A percentile compares a stretch with the other conserved stretches of the same genome.
Conservation (phyloP, 139 green algal species). For the Zygnema circumcarinatum region DNA sequence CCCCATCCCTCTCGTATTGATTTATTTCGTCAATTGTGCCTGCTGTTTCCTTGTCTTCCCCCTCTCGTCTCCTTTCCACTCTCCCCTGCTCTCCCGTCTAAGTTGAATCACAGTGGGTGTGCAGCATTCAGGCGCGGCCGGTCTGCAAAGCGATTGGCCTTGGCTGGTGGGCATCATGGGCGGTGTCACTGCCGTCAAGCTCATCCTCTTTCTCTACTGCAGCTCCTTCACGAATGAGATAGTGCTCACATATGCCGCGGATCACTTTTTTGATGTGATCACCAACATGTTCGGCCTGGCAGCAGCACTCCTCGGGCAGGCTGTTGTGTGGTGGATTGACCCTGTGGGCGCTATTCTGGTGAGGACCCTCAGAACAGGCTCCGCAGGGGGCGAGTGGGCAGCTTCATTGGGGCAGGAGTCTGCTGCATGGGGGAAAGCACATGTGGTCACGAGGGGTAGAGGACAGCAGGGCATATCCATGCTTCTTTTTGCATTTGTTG, state of each 20-base stretch:
- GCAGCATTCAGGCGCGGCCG: neutral
- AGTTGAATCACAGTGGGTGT: neutral
- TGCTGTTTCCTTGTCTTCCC: neutral
- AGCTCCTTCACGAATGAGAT: constrained; percentile 51
- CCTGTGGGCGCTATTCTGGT: constrained; percentile 65
- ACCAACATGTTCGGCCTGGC: constrained; percentile 68
- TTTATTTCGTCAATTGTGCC: too few relatives aligned
- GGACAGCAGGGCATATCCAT: too few relatives aligned
- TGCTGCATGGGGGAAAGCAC: too few relatives aligned
- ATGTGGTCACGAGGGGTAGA: too few relatives aligned
- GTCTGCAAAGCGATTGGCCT: constrained; percentile 17
- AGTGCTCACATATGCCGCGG: constrained; percentile 67
- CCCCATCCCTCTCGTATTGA: neutral
- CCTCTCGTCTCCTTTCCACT: neutral
- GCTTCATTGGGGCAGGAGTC: too few relatives aligned
- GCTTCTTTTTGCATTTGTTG: too few relatives aligned
- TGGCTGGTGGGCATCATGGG: constrained; percentile 59
- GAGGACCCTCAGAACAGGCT: too few relatives aligned
- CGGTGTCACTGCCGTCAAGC: constrained; percentile 64
- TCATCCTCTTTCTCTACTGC: constrained; percentile 65
- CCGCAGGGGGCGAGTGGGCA: too few relatives aligned
- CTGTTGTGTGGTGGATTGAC: constrained; percentile 65
- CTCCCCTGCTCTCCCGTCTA: neutral
- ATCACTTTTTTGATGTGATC: constrained; percentile 74
- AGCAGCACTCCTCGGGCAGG: constrained; percentile 62